Evolutionary conservation across 345 rosid species (phyloP).

Genomic region (Firmiana major): DNA sequence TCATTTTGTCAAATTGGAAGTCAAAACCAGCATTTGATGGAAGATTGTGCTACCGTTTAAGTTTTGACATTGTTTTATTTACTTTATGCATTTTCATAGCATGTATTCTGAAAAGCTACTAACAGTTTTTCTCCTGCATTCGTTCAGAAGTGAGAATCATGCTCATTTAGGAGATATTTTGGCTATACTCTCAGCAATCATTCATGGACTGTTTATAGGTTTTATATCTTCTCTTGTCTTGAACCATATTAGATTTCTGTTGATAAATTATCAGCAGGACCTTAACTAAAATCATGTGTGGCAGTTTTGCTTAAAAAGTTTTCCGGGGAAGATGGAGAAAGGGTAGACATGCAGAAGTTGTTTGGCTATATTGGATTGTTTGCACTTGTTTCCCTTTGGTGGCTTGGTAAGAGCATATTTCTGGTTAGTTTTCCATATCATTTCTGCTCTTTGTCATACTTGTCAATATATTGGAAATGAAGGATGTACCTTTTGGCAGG

Average conservation of each 20-base stretch:
- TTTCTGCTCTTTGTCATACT: neutral
- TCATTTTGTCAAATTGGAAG: neutral
- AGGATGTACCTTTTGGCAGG: neutral
- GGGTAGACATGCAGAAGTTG: slow-evolving; percentile 44
- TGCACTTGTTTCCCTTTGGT: slow-evolving; percentile 36
- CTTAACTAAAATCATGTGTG: neutral
- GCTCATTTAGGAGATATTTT: slow-evolving; percentile 41
- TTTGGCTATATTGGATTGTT: slow-evolving; percentile 44
- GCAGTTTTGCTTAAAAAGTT: slow-evolving; percentile 45
- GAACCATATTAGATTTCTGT: neutral
- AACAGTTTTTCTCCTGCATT: neutral
- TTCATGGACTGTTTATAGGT: slow-evolving; percentile 46
- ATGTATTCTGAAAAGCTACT: neutral
- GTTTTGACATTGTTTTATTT: neutral
- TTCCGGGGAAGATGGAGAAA: slow-evolving; percentile 41
- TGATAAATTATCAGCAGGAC: neutral
- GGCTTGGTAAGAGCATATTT: slow-evolving; percentile 23
- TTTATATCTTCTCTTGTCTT: neutral
- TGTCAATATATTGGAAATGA: neutral
- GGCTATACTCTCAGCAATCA: slow-evolving; percentile 38
- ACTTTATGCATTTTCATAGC: neutral
- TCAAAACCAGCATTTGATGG: neutral
- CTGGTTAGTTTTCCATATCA: neutral
- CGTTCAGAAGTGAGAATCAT: slow-evolving; percentile 25
- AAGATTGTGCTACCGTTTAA: neutral